A percentile compares a stretch with the other conserved stretches of the same genome.
phyloP scores from a whole-genome alignment of 805 yeast species.

The Kuraishia ogatae region DNA sequence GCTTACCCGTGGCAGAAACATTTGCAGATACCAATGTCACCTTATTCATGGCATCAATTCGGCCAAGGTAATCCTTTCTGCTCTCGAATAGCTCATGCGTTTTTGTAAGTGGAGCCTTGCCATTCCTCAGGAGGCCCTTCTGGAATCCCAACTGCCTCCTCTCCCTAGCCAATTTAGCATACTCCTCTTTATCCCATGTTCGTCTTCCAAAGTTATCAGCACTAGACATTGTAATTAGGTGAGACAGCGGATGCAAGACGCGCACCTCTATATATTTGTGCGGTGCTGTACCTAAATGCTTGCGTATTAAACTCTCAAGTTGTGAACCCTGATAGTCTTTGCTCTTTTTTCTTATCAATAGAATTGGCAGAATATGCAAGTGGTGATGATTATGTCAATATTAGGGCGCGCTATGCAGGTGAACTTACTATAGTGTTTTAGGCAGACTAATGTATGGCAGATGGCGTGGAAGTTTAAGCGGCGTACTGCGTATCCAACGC shows the following conservation, averaged over 20 bases:
- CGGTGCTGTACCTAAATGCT: too few species aligned
- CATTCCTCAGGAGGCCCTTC: conserved; percentile 6
- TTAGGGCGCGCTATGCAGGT: background rate
- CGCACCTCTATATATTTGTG: too few species aligned
- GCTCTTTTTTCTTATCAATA: background rate
- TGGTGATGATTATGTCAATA: too few species aligned
- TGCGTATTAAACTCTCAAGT: background rate
- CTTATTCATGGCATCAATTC: conserved; percentile 15
- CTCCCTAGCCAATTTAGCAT: conserved; percentile 36
- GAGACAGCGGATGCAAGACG: too few species aligned
- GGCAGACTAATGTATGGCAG: background rate
- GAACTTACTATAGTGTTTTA: background rate
- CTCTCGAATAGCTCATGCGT: conserved; percentile 13
- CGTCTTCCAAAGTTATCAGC: conserved; percentile 39
- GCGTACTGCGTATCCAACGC: too few species aligned
- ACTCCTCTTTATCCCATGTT: conserved; percentile 67
- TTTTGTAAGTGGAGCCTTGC: conserved; percentile 7
- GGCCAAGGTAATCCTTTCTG: conserved; percentile 13
- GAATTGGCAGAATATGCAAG: too few species aligned
- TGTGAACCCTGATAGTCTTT: background rate
- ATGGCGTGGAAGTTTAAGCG: too few species aligned
- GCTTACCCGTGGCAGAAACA: conserved; percentile 18
- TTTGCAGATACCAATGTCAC: conserved; percentile 16
- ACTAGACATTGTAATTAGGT: background rate
- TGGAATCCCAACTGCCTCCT: conserved; percentile 7